Conservation (phyloP, 805 yeast genomes). For the Suhomyces sp. region DNA sequence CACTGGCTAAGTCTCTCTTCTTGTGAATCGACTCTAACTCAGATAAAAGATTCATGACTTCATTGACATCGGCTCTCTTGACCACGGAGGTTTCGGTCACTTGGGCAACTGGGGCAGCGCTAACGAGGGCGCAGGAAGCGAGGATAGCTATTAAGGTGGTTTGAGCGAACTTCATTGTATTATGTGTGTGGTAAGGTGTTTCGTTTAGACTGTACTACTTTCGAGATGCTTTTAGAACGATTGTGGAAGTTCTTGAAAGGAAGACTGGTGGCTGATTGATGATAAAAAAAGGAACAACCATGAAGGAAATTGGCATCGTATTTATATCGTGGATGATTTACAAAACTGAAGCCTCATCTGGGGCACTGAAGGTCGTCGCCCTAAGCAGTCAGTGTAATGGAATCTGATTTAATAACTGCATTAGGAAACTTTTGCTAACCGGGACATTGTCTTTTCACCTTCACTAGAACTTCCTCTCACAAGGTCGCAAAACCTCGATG, state of each 20-base stretch:
- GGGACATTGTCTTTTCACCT: constrained; percentile 4
- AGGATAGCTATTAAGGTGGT: constrained; percentile 39
- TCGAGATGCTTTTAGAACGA: background rate
- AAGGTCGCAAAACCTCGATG: constrained; percentile 1
- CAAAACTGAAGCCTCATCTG: background rate
- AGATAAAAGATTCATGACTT: constrained; percentile 30
- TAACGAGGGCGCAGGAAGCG: constrained; percentile 35
- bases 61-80: constrained; percentile 34
- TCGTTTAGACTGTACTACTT: background rate
- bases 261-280: constrained; percentile 1
- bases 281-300: background rate
- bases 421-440: constrained; percentile 6
- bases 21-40: constrained; percentile 32
- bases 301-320: constrained; percentile 4
- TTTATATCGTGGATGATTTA: constrained; percentile 4
- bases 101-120: constrained; percentile 33
- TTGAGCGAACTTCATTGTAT: constrained; percentile 39
- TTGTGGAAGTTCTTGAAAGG: background rate
- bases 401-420: constrained; percentile 1
- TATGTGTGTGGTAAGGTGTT: background rate
- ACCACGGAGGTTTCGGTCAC: constrained; percentile 20
- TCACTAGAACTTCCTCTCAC: background rate
- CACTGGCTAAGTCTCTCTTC: constrained; percentile 35
- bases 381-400: background rate
- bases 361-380: background rate